Evolutionary conservation across 2,329 filamentous ascomycete species (phyloP).

Genomic region (Aspergillus pseudoterreus): DNA sequence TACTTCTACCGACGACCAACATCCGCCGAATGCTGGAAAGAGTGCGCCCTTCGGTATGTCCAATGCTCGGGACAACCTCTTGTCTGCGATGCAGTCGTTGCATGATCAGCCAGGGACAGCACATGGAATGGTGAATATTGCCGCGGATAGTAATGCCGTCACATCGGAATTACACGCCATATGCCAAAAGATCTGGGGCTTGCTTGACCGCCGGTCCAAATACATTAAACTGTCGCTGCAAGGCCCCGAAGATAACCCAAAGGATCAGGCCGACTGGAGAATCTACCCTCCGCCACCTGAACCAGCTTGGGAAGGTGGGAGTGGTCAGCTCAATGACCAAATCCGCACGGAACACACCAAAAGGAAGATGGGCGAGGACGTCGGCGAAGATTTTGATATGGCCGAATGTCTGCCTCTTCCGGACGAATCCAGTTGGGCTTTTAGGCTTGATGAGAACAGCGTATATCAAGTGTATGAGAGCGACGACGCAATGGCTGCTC

Average conservation of each 20-base stretch:
- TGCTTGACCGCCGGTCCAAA: slow-evolving; percentile 82
- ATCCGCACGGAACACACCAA: slow-evolving; percentile 53
- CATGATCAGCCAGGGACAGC: slow-evolving; percentile 60
- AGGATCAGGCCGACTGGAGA: slow-evolving; percentile 75
- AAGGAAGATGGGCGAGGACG: slow-evolving; percentile 82
- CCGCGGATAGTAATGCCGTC: slow-evolving; percentile 72
- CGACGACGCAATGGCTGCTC: slow-evolving; percentile 56
- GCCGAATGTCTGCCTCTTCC: slow-evolving; percentile 74
- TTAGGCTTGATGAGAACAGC: slow-evolving; percentile 74
- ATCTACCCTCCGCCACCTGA: slow-evolving; percentile 91
- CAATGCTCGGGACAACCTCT: neutral
- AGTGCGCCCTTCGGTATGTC: no score
- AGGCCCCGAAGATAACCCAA: slow-evolving; percentile 77
- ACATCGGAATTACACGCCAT: slow-evolving; percentile 80
- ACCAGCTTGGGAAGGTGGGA: slow-evolving; percentile 74
- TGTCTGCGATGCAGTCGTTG: slow-evolving; percentile 23
- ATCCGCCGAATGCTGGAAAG: no score
- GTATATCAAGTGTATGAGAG: slow-evolving; percentile 91
- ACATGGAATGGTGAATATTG: slow-evolving; percentile 60
- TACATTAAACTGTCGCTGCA: slow-evolving; percentile 87
- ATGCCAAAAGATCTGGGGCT: slow-evolving; percentile 83
- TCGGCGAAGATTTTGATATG: slow-evolving; percentile 88
- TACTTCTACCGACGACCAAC: no score
- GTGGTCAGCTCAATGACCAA: slow-evolving; percentile 27
- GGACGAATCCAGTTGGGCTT: slow-evolving; percentile 66